phyloP scores from a whole-genome alignment of 2,329 filamentous ascomycete genomes.

The Aspergillus thermomutatus region DNA sequence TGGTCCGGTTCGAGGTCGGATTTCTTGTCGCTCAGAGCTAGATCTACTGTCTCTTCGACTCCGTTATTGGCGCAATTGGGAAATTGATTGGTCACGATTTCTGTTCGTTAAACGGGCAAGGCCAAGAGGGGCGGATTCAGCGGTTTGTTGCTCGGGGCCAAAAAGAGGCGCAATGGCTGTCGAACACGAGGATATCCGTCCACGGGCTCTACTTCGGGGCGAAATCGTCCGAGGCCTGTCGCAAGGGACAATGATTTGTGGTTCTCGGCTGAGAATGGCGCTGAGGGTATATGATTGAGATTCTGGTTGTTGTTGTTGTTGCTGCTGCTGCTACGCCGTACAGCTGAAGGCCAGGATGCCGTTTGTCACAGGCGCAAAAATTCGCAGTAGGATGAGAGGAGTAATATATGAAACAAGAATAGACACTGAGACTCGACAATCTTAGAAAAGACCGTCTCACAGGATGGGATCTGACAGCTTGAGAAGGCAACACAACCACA shows the following conservation, averaged over 20 bases:
- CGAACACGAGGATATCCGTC: not conserved
- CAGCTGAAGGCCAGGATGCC: conserved; percentile 5
- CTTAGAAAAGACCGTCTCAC: not conserved
- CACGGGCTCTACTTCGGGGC: not conserved
- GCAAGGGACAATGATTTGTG: not conserved
- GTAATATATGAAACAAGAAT: conserved; percentile 11
- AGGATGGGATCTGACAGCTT: not conserved
- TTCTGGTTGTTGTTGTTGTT: not conserved
- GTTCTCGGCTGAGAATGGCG: not conserved
- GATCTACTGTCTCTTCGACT: conserved; percentile 7
- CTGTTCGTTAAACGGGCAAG: not conserved
- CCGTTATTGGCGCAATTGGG: conserved; percentile 8
- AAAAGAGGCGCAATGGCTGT: conserved; percentile 8
- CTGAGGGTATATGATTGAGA: not conserved
- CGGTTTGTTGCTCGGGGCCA: not conserved
- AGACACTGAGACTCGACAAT: not conserved
- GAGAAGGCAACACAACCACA: not conserved
- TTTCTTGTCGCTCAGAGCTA: not conserved
- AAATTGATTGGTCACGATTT: conserved; percentile 1
- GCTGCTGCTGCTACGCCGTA: conserved; percentile 9
- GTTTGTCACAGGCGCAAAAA: conserved; percentile 8
- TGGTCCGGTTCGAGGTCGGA: not conserved
- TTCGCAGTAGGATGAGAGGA: conserved; percentile 8
- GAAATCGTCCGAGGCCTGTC: not conserved
- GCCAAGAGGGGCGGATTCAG: not conserved